Evolutionary conservation across 371 early-diverging fungal species (phyloP).

Genomic region (Mortierella sp.): DNA sequence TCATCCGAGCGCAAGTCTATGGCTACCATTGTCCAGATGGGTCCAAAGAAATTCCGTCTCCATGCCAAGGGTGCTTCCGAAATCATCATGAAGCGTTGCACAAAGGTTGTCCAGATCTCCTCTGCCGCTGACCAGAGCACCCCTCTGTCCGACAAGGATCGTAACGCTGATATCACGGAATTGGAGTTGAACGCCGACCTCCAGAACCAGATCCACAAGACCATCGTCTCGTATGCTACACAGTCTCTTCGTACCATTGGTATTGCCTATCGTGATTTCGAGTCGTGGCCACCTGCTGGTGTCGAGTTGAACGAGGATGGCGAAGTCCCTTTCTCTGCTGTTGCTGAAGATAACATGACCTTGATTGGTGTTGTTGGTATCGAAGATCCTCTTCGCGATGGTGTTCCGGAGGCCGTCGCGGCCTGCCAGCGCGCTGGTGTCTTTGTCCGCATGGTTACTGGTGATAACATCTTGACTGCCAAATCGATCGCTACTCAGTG

Average conservation of each 20-base stretch:
- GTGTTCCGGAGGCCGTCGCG: conserved; percentile 74
- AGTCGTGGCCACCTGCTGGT: conserved; percentile 60
- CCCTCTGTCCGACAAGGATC: conserved; percentile 24
- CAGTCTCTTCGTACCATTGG: conserved; percentile 74
- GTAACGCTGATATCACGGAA: conserved; percentile 58
- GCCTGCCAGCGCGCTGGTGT: conserved; percentile 81
- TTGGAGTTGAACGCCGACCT: conserved; percentile 61
- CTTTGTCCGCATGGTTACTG: conserved; percentile 87
- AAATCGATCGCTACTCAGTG: conserved; percentile 77
- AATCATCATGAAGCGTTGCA: conserved; percentile 66
- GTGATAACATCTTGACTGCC: conserved; percentile 83
- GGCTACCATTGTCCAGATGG: conserved; percentile 77
- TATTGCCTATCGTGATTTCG: conserved; percentile 76
- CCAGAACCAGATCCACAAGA: conserved; percentile 56
- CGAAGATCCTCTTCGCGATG: conserved; percentile 79
- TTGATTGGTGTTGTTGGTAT: conserved; percentile 75
- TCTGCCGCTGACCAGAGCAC: conserved; percentile 22
- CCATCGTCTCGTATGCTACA: conserved; percentile 69
- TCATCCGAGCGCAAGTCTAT: conserved; percentile 87
- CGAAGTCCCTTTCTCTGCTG: conserved; percentile 62
- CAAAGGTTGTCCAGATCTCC: conserved; percentile 31
- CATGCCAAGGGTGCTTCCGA: conserved; percentile 91
- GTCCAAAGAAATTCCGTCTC: conserved; percentile 61
- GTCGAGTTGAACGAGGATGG: conserved; percentile 56
- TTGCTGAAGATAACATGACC: conserved; percentile 59